Evolutionary conservation across 2,329 filamentous ascomycete genomes (phyloP), one percentile per base, ranked within the genome.

Genomic region (Pestalotiopsis fici): DNA sequence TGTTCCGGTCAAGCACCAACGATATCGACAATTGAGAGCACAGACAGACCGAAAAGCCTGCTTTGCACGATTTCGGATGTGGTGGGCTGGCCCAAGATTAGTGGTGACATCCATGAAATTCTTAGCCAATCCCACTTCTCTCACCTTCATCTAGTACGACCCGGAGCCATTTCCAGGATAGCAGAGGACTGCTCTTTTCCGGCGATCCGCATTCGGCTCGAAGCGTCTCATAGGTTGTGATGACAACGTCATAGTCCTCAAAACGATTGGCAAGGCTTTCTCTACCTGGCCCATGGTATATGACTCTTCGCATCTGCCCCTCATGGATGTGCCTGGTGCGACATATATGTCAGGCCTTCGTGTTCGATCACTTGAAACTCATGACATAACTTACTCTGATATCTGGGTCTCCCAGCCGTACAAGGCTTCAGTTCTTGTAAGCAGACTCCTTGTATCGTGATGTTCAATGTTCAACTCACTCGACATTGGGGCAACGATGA

Each of bases 1-100:
- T 0, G 79, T 82, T 12, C 79, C 79, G 0, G 78, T 81, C 2
- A 82, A 70, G 59, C 78, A 80, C 79, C 79, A 81, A 4, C 78
- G 73, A 18, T 70, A 69, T 0, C 66, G 37, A 0, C 78, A 73
- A 3, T 66, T 63, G 18, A 78, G 64, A 7, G 67, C 67, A 64
- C 70, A 74, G 12, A 74, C 72, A 0, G 77, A 77, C 23, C 68
- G 66, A 54, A 78, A 79, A 3, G 72, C 67, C 60, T 78, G 66
- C 0, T 78, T 74, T 2, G 69, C 71, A 12, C 75, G 70, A 31
- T 75, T 75, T n/a, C 79, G 72, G 9, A 56, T 13, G 7, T 56
- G n/a, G 50, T 56, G 50, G 4, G 50, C 50, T 56, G 50, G 4
- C 25, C 4, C 2, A 27, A 27, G 2, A 56, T 56, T 23, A 54